Percentiles rank a stretch among this genome's conserved stretches.
These are phyloP conservation scores for Rhizopus arrhizus DNA, from an alignment of 371 early-diverging fungal species.

Conservation along the genomic window DNA sequence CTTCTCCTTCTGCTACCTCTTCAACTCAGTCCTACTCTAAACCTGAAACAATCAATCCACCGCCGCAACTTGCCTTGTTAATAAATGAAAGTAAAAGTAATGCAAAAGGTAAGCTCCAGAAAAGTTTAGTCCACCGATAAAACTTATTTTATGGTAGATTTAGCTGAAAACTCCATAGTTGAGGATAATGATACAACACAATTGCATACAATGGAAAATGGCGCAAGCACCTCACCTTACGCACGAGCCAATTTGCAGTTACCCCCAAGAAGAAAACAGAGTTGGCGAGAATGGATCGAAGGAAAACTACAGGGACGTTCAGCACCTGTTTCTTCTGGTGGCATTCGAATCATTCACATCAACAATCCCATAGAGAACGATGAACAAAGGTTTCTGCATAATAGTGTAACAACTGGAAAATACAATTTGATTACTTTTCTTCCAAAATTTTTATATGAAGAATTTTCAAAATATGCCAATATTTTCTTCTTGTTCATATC, in stretches of 20 bases:
- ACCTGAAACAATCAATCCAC: background rate
- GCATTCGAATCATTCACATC: slow-evolving; percentile 78
- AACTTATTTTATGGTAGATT: background rate
- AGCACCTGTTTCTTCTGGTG: slow-evolving; percentile 32
- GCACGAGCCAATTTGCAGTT: slow-evolving; percentile 31
- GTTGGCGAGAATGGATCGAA: slow-evolving; percentile 17
- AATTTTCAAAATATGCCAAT: slow-evolving; percentile 94
- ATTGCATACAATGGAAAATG: background rate
- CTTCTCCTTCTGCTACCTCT: slow-evolving; percentile 8
- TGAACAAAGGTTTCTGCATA: slow-evolving; percentile 77
- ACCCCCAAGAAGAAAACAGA: slow-evolving; percentile 8
- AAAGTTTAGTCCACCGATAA: too few species aligned
- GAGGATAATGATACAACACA: slow-evolving; percentile 11
- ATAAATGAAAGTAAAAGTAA: slow-evolving; percentile 3
- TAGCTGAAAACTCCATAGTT: slow-evolving; percentile 9
- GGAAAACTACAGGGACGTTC: slow-evolving; percentile 17
- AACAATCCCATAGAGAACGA: slow-evolving; percentile 77
- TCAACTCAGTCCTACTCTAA: background rate
- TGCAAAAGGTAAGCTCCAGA: background rate
- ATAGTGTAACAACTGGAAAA: slow-evolving; percentile 85
- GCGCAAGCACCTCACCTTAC: slow-evolving; percentile 22
- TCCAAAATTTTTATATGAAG: slow-evolving; percentile 90
- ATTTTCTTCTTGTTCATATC: slow-evolving; percentile 92
- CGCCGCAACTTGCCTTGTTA: slow-evolving; percentile 4
- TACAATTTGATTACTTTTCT: slow-evolving; percentile 87